A percentile compares a stretch with the other conserved stretches of the same genome.
These are phyloP conservation scores for Vigna radiata DNA, from an alignment of 306 rosid species.

Conservation along the genomic window DNA sequence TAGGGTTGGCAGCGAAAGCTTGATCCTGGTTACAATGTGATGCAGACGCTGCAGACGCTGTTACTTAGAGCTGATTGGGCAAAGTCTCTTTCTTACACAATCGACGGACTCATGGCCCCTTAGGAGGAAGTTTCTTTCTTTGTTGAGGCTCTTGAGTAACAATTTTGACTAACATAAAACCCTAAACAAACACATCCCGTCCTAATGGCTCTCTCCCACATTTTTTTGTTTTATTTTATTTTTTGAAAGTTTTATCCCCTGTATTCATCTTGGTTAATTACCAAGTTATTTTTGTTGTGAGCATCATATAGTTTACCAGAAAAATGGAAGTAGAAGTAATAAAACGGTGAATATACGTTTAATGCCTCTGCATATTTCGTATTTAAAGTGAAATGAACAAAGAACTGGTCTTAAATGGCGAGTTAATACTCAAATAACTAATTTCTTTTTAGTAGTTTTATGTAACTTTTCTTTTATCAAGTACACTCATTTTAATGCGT, in stretches of 20 bases:
- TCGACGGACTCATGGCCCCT: constrained; percentile 99
- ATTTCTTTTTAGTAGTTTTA: not conserved
- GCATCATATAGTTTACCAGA: constrained; percentile 43
- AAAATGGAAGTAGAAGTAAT: constrained; percentile 44
- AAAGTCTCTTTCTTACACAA: constrained; percentile 85
- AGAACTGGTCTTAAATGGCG: not conserved
- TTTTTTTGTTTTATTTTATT: not conserved
- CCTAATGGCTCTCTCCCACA: constrained; percentile 42
- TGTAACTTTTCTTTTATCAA: not conserved
- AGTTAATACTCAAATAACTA: not conserved
- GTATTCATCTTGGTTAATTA: constrained; percentile 42
- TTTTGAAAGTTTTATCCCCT: constrained; percentile 37
- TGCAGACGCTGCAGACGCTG: constrained; percentile 91
- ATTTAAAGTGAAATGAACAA: not conserved
- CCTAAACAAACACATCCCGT: constrained; percentile 38
- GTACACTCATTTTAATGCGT: not conserved
- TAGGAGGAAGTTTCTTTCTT: constrained; percentile 49
- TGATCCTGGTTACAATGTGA: constrained; percentile 89
- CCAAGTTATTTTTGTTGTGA: constrained; percentile 41
- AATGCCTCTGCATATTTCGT: not conserved
- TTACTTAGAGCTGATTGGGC: constrained; percentile 98
- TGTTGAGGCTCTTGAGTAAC: constrained; percentile 49
- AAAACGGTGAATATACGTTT: constrained; percentile 20
- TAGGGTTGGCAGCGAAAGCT: constrained; percentile 99
- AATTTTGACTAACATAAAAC: constrained; percentile 64